These are phyloP conservation scores for Samsoniella hepiali DNA, from an alignment of 2,329 filamentous ascomycete species.

Conservation along the genomic window DNA sequence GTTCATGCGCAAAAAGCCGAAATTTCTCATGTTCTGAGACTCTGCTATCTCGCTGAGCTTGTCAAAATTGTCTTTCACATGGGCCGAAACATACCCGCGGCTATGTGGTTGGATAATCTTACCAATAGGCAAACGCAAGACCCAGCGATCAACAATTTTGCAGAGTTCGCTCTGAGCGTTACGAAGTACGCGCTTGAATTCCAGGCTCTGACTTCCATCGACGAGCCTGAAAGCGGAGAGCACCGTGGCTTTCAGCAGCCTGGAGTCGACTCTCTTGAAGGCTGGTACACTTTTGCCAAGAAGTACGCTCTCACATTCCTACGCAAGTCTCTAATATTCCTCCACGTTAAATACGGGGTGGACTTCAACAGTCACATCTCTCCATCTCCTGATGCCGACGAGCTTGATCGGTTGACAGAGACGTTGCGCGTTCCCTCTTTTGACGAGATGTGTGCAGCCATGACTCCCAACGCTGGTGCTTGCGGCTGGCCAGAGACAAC, in stretches of 20 bases:
- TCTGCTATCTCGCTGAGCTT: constrained; percentile 90
- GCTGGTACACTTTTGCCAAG: constrained; percentile 60
- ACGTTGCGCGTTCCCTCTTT: constrained; percentile 73
- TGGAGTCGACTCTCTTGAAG: constrained; percentile 50
- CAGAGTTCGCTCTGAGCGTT: constrained; percentile 50
- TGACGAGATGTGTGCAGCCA: constrained; percentile 69
- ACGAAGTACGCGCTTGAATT: constrained; percentile 44
- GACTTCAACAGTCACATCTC: constrained; percentile 74
- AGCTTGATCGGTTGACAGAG: constrained; percentile 78
- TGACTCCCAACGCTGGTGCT: constrained; percentile 43
- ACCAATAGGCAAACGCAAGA: constrained; percentile 42
- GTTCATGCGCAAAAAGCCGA: constrained; percentile 66
- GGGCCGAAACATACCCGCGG: constrained; percentile 50
- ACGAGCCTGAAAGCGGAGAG: constrained; percentile 29
- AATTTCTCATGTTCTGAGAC: constrained; percentile 72
- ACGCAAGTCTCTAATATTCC: constrained; percentile 76
- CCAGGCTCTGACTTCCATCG: constrained; percentile 31
- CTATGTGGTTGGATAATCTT: constrained; percentile 47
- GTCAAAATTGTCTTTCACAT: constrained; percentile 71
- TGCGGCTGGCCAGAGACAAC: constrained; percentile 50
- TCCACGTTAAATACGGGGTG: constrained; percentile 84
- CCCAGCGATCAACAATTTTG: constrained; percentile 51
- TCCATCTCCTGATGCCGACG: constrained; percentile 62
- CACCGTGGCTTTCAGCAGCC: constrained; percentile 54
- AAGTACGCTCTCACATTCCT: constrained; percentile 90